Conservation (phyloP, 768 basidiomycete species). For the Suillus subaureus region DNA sequence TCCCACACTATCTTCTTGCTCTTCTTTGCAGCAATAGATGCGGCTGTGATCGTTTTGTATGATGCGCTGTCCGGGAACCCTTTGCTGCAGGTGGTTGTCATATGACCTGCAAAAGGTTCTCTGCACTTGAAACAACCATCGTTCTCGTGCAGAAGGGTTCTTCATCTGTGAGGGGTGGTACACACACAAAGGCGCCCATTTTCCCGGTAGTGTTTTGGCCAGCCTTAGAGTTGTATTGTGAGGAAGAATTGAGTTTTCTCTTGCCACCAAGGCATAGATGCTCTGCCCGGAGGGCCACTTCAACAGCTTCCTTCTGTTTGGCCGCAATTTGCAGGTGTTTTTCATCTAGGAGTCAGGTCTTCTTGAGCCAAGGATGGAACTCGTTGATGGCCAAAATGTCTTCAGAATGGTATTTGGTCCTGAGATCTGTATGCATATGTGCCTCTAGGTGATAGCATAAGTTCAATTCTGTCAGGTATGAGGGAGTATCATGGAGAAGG, state of each 20-base stretch:
- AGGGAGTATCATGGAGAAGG: neutral
- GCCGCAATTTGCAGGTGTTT: neutral
- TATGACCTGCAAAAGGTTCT: neutral
- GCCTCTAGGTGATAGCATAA: neutral
- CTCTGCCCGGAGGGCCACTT: neutral
- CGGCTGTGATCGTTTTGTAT: neutral
- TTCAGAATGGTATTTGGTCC: no score
- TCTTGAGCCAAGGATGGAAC: neutral
- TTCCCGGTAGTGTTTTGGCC: rapidly evolving
- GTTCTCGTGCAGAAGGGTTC: neutral
- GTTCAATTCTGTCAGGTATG: neutral
- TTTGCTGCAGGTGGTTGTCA: neutral
- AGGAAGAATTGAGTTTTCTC: neutral
- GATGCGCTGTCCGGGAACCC: neutral
- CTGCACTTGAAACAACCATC: neutral
- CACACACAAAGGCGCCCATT: neutral
- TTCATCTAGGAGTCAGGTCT: neutral
- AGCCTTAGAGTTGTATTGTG: neutral
- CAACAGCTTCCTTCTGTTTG: neutral
- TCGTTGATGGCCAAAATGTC: neutral
- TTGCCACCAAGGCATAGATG: neutral
- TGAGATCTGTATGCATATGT: neutral
- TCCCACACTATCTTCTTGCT: neutral
- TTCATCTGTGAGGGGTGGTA: neutral
- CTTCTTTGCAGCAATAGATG: neutral